Base-by-base conservation (phyloP, 1,139 yeast genomes). In the Torulaspora globosa region DNA sequence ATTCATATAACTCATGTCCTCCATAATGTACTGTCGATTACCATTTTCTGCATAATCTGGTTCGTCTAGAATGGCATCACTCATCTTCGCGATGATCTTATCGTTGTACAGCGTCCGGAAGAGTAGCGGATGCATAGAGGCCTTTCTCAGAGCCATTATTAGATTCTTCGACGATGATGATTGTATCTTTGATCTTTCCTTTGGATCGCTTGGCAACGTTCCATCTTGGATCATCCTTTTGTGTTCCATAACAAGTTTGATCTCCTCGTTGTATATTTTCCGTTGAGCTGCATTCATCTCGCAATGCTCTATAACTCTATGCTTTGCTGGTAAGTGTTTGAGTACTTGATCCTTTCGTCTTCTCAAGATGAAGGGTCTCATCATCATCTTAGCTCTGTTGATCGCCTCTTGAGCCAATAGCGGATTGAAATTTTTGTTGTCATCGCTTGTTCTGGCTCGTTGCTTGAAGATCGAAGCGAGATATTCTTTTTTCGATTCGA, bases 1-100 rank as follows among this genome's bases (percentile, higher is more conserved):
- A 10, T 87, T 77, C 97, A 94, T 88, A n/a, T 85, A 89, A 62
- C 81, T 80, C 97, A 92, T 90, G 65, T 92, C 99, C 67, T 92
- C 98, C 58, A 65, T 79, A 47, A 92, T 89, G 60, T 75, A 90
- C 35, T 76, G 71, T 52, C 74, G 70, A 63, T 87, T 89, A 16
- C 97, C 97, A 39, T 70, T 70, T 48, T 75, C 79, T 1, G 68
- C 70, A 66, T 92, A 92, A 48, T 79, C 82, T 1, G 89, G 88
- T 58, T 90, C 97, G 46, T 73, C 74, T 82, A 86, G 82, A 42
- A 92, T 89, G 19, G 74, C 79, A 52, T 73, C 75, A 36, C 96
- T 76, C 97, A 92, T 92, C 41, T 71, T 62, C 39, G 67, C 62
- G 47, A 94, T 65, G 31, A 59, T 70, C 0, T 66, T 70, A 56